phyloP scores from a whole-genome alignment of 805 yeast species.

The Pichia nakasei region DNA sequence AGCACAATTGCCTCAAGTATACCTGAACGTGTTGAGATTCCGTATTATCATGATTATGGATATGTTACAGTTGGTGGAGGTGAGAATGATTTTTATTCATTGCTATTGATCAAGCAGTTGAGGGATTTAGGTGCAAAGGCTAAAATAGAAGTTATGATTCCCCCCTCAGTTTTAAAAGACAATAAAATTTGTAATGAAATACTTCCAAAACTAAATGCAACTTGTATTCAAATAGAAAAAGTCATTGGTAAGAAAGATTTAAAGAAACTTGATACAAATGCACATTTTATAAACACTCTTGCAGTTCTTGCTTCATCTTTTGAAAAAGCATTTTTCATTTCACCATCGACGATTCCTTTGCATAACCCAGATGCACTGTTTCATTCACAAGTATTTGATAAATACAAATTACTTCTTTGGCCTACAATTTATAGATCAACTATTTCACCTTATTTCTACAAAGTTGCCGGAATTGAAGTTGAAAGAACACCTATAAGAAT shows the following conservation, averaged over 20 bases:
- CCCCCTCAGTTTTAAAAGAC: slow-evolving; percentile 60
- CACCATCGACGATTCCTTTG: slow-evolving; percentile 68
- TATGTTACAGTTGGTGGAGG: slow-evolving; percentile 76
- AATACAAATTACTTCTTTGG: slow-evolving; percentile 53
- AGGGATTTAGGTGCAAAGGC: slow-evolving; percentile 56
- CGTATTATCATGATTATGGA: slow-evolving; percentile 32
- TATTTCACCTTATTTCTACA: slow-evolving; percentile 63
- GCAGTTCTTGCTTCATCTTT: slow-evolving; percentile 66
- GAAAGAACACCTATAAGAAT: slow-evolving; percentile 24
- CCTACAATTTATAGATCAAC: slow-evolving; percentile 86
- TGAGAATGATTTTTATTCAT: slow-evolving; percentile 58
- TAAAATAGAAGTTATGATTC: slow-evolving; percentile 79
- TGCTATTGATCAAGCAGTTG: slow-evolving; percentile 52
- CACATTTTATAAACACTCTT: slow-evolving; percentile 60
- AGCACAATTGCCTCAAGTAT: background rate
- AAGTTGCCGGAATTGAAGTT: slow-evolving; percentile 52
- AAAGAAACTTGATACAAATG: slow-evolving; percentile 39
- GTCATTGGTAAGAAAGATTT: slow-evolving; percentile 49
- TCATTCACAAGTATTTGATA: slow-evolving; percentile 42
- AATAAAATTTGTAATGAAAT: slow-evolving; percentile 55
- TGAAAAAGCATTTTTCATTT: slow-evolving; percentile 60
- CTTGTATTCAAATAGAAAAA: slow-evolving; percentile 55
- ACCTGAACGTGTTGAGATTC: background rate
- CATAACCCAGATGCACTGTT: slow-evolving; percentile 55
- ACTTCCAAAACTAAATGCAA: slow-evolving; percentile 52